Percentiles rank a stretch among this genome's conserved stretches.
These are phyloP conservation scores for Gelatoporia subvermispora DNA, from an alignment of 768 basidiomycete species.

Conservation along the genomic window DNA sequence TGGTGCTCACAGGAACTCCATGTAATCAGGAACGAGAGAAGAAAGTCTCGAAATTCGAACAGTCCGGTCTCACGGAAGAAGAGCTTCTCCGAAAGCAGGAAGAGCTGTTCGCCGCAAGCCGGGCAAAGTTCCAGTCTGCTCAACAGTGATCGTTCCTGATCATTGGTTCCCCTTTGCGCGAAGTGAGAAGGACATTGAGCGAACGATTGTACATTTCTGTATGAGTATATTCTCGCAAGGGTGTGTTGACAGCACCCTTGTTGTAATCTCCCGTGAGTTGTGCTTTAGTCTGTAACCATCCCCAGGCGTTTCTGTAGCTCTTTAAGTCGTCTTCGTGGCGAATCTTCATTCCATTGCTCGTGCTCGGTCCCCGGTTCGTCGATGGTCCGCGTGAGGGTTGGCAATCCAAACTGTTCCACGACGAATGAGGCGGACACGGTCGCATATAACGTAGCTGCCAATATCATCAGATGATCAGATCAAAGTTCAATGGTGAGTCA, in stretches of 20 bases:
- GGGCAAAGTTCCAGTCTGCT: constrained; percentile 68
- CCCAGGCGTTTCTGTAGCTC: constrained; percentile 22
- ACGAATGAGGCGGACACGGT: constrained; percentile 78
- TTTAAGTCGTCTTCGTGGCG: constrained; percentile 52
- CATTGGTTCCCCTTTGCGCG: neutral
- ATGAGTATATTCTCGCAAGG: constrained; percentile 11
- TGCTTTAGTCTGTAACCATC: constrained; percentile 15
- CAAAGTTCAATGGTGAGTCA: constrained; percentile 1
- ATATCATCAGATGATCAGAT: constrained; percentile 4
- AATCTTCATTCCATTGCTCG: constrained; percentile 69
- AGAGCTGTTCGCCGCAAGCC: constrained; percentile 86
- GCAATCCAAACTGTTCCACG: constrained; percentile 81
- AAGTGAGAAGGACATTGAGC: constrained; percentile 11
- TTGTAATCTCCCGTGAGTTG: constrained; percentile 20
- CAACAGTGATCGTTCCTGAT: constrained; percentile 36
- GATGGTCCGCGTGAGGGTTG: constrained; percentile 35
- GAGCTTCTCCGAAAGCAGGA: constrained; percentile 87
- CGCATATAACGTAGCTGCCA: constrained; percentile 63
- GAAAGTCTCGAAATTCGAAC: constrained; percentile 86
- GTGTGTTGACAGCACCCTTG: constrained; percentile 4
- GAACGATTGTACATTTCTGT: constrained; percentile 13
- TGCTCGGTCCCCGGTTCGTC: constrained; percentile 14
- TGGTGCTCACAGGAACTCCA: constrained; percentile 1
- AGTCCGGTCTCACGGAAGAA: constrained; percentile 86
- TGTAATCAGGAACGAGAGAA: constrained; percentile 76